These are phyloP conservation scores for Trichoderma oligosporum DNA, from an alignment of 2,329 filamentous ascomycete genomes.

Conservation along the genomic window DNA sequence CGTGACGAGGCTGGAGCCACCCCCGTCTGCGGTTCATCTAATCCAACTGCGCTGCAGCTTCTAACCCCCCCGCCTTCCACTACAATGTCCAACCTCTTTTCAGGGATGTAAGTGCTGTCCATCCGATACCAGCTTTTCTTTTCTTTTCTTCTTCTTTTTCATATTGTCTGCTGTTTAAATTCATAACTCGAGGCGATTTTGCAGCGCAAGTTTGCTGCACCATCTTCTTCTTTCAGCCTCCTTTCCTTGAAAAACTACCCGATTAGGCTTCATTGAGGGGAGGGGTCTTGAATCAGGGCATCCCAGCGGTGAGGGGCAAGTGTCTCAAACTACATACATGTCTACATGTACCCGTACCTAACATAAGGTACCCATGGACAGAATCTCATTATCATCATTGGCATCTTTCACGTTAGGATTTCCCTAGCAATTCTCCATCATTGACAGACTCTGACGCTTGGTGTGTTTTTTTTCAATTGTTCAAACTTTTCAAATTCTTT, in stretches of 20 bases:
- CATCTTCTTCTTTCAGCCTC: too few species aligned
- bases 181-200: neutral
- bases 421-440: neutral
- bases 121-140: neutral
- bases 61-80: slow-evolving; percentile 19
- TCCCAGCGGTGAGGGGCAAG: slow-evolving; percentile 23
- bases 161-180: neutral
- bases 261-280: slow-evolving; percentile 6
- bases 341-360: neutral
- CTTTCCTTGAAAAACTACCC: neutral
- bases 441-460: too few species aligned
- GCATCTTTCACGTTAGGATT: neutral
- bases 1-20: slow-evolving; percentile 20
- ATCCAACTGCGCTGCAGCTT: slow-evolving; percentile 13
- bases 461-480: too few species aligned
- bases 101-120: slow-evolving; percentile 53
- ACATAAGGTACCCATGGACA: too few species aligned
- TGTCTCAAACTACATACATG: slow-evolving; percentile 3
- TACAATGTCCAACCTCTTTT: slow-evolving; percentile 58
- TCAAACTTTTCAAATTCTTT: neutral
- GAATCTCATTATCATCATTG: neutral
- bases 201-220: slow-evolving; percentile 5
- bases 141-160: neutral
- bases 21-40: slow-evolving; percentile 2
- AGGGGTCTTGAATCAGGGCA: slow-evolving; percentile 4